Percentiles rank a stretch among this genome's conserved stretches.
These are phyloP conservation scores for Alternaria gaisen DNA, from an alignment of 2,329 filamentous ascomycete genomes.

Conservation along the genomic window DNA sequence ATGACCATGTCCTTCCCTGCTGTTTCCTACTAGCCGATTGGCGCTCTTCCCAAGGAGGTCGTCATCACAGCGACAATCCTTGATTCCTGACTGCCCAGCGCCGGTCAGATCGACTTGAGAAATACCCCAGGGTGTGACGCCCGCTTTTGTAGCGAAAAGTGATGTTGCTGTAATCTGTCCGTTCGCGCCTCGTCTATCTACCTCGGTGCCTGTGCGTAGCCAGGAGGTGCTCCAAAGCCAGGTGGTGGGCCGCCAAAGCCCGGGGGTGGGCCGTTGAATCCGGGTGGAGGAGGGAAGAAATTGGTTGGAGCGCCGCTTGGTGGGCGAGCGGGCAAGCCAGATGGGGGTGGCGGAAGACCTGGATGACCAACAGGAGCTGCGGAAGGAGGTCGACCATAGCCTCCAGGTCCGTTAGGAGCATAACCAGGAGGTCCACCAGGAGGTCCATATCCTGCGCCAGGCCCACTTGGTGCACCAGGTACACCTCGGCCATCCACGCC, in stretches of 20 bases:
- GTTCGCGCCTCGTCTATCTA: slow-evolving; percentile 4
- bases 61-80: not conserved
- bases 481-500: slow-evolving; percentile 46
- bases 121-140: not conserved
- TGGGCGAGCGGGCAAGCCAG: slow-evolving; percentile 72
- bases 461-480: slow-evolving; percentile 51
- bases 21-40: not conserved
- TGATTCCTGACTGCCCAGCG: not conserved
- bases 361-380: slow-evolving; percentile 40
- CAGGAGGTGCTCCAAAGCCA: slow-evolving; percentile 24
- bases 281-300: slow-evolving; percentile 39
- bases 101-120: not conserved
- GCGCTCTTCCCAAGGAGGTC: not conserved
- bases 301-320: slow-evolving; percentile 69
- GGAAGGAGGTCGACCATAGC: slow-evolving; percentile 35
- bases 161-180: not conserved
- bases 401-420: slow-evolving; percentile 21
- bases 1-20: not conserved
- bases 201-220: slow-evolving; percentile 20
- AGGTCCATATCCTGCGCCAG: slow-evolving; percentile 48
- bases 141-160: not conserved
- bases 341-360: slow-evolving; percentile 67
- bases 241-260: slow-evolving; percentile 36
- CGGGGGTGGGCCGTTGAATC: slow-evolving; percentile 32
- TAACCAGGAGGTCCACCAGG: slow-evolving; percentile 54